Percentiles rank a stretch among this genome's conserved stretches.
Evolutionary conservation across 2,329 filamentous ascomycete genomes (phyloP).

Genomic region (Chrysoporthe cubensis): DNA sequence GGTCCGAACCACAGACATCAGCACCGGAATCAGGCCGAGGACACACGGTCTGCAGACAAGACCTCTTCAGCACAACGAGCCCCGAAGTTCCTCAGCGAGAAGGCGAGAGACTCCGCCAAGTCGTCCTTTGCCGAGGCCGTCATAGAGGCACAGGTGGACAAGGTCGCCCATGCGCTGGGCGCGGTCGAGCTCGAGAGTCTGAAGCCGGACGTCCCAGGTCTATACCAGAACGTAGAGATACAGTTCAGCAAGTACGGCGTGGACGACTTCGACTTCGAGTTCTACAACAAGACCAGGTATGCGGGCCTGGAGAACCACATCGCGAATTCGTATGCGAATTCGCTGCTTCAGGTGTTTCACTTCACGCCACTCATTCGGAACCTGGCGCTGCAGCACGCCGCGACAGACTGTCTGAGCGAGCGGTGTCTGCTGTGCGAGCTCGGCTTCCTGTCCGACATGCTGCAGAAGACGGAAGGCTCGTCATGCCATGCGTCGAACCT

Average conservation of each 20-base stretch:
- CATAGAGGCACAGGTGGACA: slow-evolving; percentile 52
- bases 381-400: slow-evolving; percentile 83
- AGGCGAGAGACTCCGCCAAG: slow-evolving; percentile 70
- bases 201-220: slow-evolving; percentile 80
- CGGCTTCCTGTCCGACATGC: slow-evolving; percentile 96
- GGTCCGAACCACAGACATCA: slow-evolving; percentile 71
- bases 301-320: slow-evolving; percentile 97
- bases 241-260: slow-evolving; percentile 99
- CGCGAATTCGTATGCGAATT: slow-evolving; percentile 93
- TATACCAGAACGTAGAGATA: slow-evolving; percentile 95
- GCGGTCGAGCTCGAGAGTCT: slow-evolving; percentile 73
- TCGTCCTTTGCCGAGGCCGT: slow-evolving; percentile 46
- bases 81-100: slow-evolving; percentile 94
- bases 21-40: slow-evolving; percentile 81
- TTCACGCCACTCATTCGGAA: slow-evolving; percentile 91
- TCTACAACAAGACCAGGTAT: slow-evolving; percentile 91
- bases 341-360: slow-evolving; percentile 86
- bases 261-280: slow-evolving; percentile 99
- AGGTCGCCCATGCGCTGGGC: slow-evolving; percentile 68
- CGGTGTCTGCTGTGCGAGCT: slow-evolving; percentile 90
- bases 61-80: slow-evolving; percentile 67
- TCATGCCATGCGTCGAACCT: slow-evolving; percentile 97
- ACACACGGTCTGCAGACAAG: slow-evolving; percentile 68
- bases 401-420: slow-evolving; percentile 80
- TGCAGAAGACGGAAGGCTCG: slow-evolving; percentile 90